Evolutionary conservation across 2,329 filamentous ascomycete species (phyloP), one percentile per base, ranked within the genome.

Genomic region (Phaeosphaeriaceae sp.): DNA sequence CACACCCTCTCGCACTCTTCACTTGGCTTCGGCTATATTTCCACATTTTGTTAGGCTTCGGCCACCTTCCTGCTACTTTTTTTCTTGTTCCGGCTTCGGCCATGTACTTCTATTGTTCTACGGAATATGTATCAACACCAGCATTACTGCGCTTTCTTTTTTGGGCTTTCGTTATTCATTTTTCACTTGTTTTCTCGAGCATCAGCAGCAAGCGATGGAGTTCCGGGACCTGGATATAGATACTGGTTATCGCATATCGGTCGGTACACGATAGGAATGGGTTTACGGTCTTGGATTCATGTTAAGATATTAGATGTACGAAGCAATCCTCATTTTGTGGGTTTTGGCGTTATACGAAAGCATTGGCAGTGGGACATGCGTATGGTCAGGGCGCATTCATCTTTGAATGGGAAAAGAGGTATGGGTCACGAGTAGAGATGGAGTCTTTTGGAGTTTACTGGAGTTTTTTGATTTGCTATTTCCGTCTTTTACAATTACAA

Each of bases 171-270:
- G n/a, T n/a, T n/a, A n/a, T n/a, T 18, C 9, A 18, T 44, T 41
- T 20, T 45, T 17, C 15, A n/a, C 38, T 28, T 35, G 33, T 42
- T 17, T 28, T 46, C 33, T 38, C 32, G n/a, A 26, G 51, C 55
- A 51, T 45, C 49, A 26, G 23, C 35, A 57, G 39, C 52, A 46
- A 51, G 56, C 54, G 50, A 52, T 28, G 54, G 57, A 52, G 46
- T 57, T 48, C 21, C 48, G 16, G 17, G 41, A 30, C 21, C 20
- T 37, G 32, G 42, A 35, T 21, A 38, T n/a, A 17, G 17, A 30
- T 30, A 41, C 26, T 18, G 21, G 15, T 30, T 29, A 29, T 29
- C 17, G 21, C 13, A 29, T 15, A 29, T 18, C 15, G 26, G 42
- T 16, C 33, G 26, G 23, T 40, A 6, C 13, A 40, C 15, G 28